Base-by-base conservation (phyloP, 2,329 filamentous ascomycete genomes). In the Paecilomyces variotii region DNA sequence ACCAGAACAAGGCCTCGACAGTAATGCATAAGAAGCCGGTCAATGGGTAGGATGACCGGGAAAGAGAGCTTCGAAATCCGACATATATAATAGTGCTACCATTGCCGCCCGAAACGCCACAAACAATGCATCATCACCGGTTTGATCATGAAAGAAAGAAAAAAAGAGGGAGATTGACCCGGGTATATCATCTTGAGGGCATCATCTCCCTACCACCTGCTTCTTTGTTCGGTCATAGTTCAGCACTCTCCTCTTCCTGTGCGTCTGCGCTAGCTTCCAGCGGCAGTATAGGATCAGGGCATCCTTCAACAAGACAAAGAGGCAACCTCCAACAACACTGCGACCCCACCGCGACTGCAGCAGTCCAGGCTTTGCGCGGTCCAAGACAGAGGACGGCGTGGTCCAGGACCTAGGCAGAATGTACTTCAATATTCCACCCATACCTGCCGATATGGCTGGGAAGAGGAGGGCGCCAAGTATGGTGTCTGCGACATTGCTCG, bases 331-430 rank as follows among this genome's bases (percentile, higher is more conserved):
- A 0, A 94, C 82, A 2, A 99, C 79, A 67, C 90, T 97, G 58
- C 94, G 82, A 0, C 91, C 94, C 91, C 94, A 97, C 59, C 87
- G 85, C 65, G 89, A 84, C 68, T 94, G 89, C 32, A 99, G 73
- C 27, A 97, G 78, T 0, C 89, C 87, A 0, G 84, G 83, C 2
- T 82, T 78, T 35, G 78, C 70, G 30, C 70, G 68, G 54, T 75
- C 71, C 56, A 72, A 62, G 32, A 67, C 62, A 1, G 70, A 19
- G 19, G 19, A 73, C 7, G 75, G 74, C 0, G 77, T 76, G 9
- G 87, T 85, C 86, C 89, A 91, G 2, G 83, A 76, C 35, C 77
- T 77, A 0, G 93, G 93, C 0, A 96, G 78, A 0, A 83, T 73
- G 10, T 84, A 71, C 12, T 87, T 85, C 34, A 97, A 78, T 0